A percentile compares a stretch with the other conserved stretches of the same genome.
phyloP scores from a whole-genome alignment of 2,329 filamentous ascomycete species.

The Talaromyces amestolkiae region DNA sequence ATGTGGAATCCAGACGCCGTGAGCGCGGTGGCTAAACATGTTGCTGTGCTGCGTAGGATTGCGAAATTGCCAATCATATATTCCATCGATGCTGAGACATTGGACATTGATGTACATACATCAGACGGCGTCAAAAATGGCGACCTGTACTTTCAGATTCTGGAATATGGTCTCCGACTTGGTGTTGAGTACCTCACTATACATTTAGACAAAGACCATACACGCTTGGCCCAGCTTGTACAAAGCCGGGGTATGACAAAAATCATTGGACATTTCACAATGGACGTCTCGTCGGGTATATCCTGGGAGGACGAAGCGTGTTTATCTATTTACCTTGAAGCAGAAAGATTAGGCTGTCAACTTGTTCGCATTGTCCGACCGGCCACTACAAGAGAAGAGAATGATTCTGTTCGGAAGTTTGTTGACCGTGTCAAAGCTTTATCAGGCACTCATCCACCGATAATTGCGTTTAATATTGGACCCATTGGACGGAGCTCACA shows the following conservation, averaged over 20 bases:
- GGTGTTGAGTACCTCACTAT: conserved; percentile 43
- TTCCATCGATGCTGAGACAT: conserved; percentile 47
- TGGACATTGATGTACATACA: conserved; percentile 21
- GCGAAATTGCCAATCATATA: conserved; percentile 58
- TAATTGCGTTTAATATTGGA: conserved; percentile 44
- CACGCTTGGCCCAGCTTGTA: conserved; percentile 28
- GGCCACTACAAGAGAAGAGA: conserved; percentile 38
- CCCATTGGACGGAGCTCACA: conserved; percentile 44
- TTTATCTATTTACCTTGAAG: conserved; percentile 35
- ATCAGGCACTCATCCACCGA: conserved; percentile 31
- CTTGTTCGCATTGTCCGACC: conserved; percentile 40
- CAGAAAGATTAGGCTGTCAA: conserved; percentile 38
- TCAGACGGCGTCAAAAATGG: conserved; percentile 16
- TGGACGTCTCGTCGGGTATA: conserved; percentile 30
- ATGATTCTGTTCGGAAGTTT: conserved; percentile 37
- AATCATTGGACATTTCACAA: conserved; percentile 40
- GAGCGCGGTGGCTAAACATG: conserved; percentile 53
- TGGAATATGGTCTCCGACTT: conserved; percentile 40
- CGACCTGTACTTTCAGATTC: conserved; percentile 34
- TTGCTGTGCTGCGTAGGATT: conserved; percentile 57
- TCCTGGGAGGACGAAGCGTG: conserved; percentile 38
- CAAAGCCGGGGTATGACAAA: conserved; percentile 40
- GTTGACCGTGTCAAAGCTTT: conserved; percentile 35
- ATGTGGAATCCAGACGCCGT: conserved; percentile 53
- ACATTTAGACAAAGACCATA: conserved; percentile 34